phyloP scores from a whole-genome alignment of 2,329 filamentous ascomycete genomes.

The Neopestalotiopsis clavispora region DNA sequence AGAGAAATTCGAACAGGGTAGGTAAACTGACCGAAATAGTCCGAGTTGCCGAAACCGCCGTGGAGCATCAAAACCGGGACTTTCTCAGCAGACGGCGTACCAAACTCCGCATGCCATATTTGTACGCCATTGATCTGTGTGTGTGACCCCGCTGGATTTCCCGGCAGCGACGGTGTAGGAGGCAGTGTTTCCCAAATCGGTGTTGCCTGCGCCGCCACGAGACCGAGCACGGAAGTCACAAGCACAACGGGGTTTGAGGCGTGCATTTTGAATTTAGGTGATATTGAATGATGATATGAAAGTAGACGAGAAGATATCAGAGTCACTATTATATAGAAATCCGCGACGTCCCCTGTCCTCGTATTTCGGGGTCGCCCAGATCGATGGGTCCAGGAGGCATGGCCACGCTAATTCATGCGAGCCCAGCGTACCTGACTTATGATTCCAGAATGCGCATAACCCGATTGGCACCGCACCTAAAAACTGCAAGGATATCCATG shows the following conservation, averaged over 20 bases:
- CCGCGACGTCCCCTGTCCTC: not conserved
- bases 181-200: constrained; percentile 41
- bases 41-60: constrained; percentile 47
- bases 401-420: constrained; percentile 13
- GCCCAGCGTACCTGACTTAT: not conserved
- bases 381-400: not conserved
- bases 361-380: not conserved
- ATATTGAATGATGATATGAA: not conserved
- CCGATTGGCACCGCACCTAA: not conserved
- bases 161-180: constrained; percentile 41
- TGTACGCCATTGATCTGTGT: constrained; percentile 41
- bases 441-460: not conserved
- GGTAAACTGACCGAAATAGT: constrained; percentile 33
- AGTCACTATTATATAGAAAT: not conserved
- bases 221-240: not conserved
- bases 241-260: not conserved
- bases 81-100: constrained; percentile 26
- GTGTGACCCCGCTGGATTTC: constrained; percentile 35
- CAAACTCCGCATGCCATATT: constrained; percentile 45
- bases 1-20: constrained; percentile 31
- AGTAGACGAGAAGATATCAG: not conserved
- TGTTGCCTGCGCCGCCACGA: constrained; percentile 14
- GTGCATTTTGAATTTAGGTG: not conserved
- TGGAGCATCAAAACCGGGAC: constrained; percentile 44
- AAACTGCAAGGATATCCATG: not conserved